These are phyloP conservation scores for Phanerodontia chrysosporium DNA, from an alignment of 768 basidiomycete genomes.

Conservation along the genomic window DNA sequence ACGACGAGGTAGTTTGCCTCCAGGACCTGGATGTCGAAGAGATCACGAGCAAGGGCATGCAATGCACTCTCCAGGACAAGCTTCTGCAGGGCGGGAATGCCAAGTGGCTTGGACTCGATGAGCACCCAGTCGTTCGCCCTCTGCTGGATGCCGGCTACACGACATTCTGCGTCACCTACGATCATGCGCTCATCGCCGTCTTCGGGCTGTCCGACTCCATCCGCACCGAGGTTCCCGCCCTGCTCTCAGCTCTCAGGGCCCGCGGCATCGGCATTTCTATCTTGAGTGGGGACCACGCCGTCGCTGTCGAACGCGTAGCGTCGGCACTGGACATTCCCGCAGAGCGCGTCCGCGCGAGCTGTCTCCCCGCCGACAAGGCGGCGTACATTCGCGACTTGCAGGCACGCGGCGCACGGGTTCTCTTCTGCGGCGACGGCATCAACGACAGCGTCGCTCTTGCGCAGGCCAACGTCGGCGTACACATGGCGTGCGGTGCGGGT, in stretches of 20 bases:
- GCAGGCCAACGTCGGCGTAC: constrained; percentile 45
- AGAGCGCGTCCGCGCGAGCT: constrained; percentile 35
- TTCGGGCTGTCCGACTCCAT: constrained; percentile 42
- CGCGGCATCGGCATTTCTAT: constrained; percentile 39
- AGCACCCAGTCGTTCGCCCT: constrained; percentile 27
- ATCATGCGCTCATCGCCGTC: constrained; percentile 26
- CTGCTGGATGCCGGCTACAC: constrained; percentile 37
- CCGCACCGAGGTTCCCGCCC: constrained; percentile 35
- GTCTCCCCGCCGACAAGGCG: constrained; percentile 45
- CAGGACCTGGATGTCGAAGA: constrained; percentile 22
- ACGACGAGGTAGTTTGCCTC: not conserved
- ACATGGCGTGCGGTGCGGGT: constrained; percentile 24
- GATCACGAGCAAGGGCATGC: constrained; percentile 33
- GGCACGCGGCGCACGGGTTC: constrained; percentile 26
- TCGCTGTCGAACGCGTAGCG: constrained; percentile 40
- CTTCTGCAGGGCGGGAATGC: constrained; percentile 34
- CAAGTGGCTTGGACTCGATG: constrained; percentile 27
- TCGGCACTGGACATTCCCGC: constrained; percentile 33
- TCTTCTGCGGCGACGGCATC: constrained; percentile 49
- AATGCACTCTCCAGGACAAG: constrained; percentile 29
- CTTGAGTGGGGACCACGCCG: constrained; percentile 45
- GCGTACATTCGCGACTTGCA: constrained; percentile 27
- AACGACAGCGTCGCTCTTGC: constrained; percentile 50
- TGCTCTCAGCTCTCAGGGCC: constrained; percentile 32
- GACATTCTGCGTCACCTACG: constrained; percentile 36